phyloP scores from a whole-genome alignment of 495 filamentous ascomycete genomes.

The Chaetomium cochliodes region DNA sequence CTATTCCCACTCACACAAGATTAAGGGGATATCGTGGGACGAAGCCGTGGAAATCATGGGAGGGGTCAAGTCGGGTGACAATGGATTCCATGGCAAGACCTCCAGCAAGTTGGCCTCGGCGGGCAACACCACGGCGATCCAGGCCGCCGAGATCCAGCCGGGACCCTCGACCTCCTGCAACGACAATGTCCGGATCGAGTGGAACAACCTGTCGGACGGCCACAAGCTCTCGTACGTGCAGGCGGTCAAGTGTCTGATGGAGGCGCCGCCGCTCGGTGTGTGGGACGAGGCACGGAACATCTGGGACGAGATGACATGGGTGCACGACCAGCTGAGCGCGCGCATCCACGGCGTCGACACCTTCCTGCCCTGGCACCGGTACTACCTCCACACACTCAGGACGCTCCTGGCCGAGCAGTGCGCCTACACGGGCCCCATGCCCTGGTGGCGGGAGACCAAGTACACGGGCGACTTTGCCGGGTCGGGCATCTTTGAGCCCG shows the following conservation, averaged over 20 bases:
- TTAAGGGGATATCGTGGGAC: constrained; percentile 2
- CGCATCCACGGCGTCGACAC: not conserved
- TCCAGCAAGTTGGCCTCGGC: not conserved
- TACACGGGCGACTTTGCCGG: not conserved
- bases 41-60: constrained; percentile 1
- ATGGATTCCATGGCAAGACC: not conserved
- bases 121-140: not conserved
- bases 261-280: not conserved
- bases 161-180: not conserved
- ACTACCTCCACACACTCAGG: not conserved
- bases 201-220: not conserved
- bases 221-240: not conserved
- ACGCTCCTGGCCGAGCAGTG: not conserved
- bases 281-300: not conserved
- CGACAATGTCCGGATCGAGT: not conserved
- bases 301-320: constrained; percentile 6
- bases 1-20: not conserved
- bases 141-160: not conserved
- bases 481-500: not conserved
- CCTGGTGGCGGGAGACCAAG: constrained; percentile 1
- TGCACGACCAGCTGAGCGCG: not conserved
- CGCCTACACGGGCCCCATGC: constrained; percentile 2
- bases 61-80: not conserved
- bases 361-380: constrained; percentile 9
- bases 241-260: not conserved